Evolutionary conservation across 2,329 filamentous ascomycete genomes (phyloP).

Genomic region (Aspergillus sp.): DNA sequence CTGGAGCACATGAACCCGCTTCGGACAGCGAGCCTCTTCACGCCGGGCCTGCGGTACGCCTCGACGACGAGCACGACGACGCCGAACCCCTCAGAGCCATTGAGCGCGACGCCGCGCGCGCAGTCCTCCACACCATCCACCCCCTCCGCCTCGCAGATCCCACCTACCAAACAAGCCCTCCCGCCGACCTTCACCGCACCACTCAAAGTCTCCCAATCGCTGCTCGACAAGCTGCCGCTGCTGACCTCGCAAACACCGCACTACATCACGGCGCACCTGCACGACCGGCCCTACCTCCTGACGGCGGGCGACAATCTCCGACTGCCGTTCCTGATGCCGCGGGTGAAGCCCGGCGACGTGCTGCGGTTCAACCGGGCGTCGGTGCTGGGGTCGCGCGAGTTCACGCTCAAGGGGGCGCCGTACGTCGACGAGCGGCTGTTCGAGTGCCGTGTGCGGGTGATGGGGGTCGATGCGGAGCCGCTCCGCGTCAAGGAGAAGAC

Average conservation of each 20-base stretch:
- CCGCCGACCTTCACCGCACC: slow-evolving; percentile 36
- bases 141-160: slow-evolving; percentile 19
- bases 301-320: slow-evolving; percentile 68
- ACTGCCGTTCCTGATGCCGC: slow-evolving; percentile 75
- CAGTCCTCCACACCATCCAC: slow-evolving; percentile 11
- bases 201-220: slow-evolving; percentile 40
- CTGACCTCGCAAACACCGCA: slow-evolving; percentile 45
- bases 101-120: slow-evolving; percentile 26
- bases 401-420: slow-evolving; percentile 78
- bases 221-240: slow-evolving; percentile 43
- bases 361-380: slow-evolving; percentile 84
- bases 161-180: slow-evolving; percentile 33
- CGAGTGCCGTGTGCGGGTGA: slow-evolving; percentile 78
- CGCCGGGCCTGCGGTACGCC: slow-evolving; percentile 43
- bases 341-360: slow-evolving; percentile 75
- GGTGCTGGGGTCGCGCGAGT: slow-evolving; percentile 80
- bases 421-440: slow-evolving; percentile 82
- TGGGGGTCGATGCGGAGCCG: slow-evolving; percentile 80
- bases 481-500: slow-evolving; percentile 76
- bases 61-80: slow-evolving; percentile 26
- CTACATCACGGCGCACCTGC: slow-evolving; percentile 48
- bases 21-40: slow-evolving; percentile 21
- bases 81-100: slow-evolving; percentile 29
- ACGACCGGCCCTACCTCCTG: slow-evolving; percentile 49
- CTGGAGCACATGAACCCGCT: slow-evolving; percentile 18